phyloP scores from a whole-genome alignment of 2,329 filamentous ascomycete genomes.

The Botryosphaeria agaves region DNA sequence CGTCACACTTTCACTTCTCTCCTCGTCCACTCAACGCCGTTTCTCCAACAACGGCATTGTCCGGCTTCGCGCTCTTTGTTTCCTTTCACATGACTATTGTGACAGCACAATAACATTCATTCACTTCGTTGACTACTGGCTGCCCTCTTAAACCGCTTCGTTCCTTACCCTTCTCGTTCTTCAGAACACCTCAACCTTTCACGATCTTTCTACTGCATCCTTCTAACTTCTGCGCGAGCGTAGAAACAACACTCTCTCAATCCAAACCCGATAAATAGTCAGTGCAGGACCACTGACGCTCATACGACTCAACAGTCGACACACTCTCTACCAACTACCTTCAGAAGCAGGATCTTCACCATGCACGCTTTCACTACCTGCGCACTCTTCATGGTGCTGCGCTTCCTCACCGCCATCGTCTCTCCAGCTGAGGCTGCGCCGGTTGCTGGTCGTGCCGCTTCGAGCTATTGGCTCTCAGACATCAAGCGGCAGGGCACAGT shows the following conservation, averaged over 20 bases:
- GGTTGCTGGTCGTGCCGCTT: conserved; percentile 8
- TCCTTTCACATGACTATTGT: no score
- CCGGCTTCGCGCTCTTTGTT: no score
- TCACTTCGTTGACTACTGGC: no score
- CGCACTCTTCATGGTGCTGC: conserved; percentile 18
- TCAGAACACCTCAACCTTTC: no score
- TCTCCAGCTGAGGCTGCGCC: conserved; percentile 12
- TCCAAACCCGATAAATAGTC: neutral
- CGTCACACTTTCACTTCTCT: no score
- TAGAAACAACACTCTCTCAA: neutral
- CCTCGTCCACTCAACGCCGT: no score
- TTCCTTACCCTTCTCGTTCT: no score
- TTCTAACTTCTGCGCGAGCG: neutral
- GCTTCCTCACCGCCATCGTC: conserved; percentile 9
- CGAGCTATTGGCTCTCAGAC: conserved; percentile 53
- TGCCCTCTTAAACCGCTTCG: no score
- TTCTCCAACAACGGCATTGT: no score
- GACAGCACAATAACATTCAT: no score
- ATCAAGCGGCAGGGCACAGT: conserved; percentile 53
- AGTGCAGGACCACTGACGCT: conserved; percentile 1
- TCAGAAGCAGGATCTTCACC: conserved; percentile 7
- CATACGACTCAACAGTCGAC: neutral
- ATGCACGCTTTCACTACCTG: conserved; percentile 20
- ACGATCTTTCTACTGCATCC: neutral
- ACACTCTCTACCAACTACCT: neutral